Evolutionary conservation across 225 moss, liverwort and hornwort genomes (phyloP).

Genomic region (Neckera pumila): DNA sequence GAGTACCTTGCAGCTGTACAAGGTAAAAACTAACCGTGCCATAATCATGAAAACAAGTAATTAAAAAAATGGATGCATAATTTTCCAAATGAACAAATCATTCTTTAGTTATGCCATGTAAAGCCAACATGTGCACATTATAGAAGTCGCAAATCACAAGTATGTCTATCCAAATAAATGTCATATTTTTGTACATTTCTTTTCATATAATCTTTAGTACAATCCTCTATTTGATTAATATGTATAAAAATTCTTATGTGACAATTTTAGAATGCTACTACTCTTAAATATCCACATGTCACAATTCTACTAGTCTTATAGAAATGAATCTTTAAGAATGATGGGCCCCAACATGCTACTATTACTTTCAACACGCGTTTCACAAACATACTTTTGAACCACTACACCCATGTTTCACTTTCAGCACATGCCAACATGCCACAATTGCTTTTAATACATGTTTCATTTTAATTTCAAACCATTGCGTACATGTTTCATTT

Average conservation of each 20-base stretch:
- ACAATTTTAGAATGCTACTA: neutral
- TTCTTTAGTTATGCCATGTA: too few species aligned
- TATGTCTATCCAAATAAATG: too few species aligned
- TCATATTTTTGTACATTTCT: too few species aligned
- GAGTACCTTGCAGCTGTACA: fast-evolving
- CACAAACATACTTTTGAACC: neutral
- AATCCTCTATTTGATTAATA: neutral
- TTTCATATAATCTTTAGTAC: too few species aligned
- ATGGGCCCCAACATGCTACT: neutral
- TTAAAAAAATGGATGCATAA: neutral
- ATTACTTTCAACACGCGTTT: neutral
- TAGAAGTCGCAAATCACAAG: too few species aligned
- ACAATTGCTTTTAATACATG: neutral
- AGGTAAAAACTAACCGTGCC: neutral
- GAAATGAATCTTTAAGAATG: neutral
- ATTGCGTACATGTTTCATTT: neutral
- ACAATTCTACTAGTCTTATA: neutral
- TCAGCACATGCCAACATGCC: neutral
- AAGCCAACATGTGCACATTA: too few species aligned
- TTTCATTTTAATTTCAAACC: neutral
- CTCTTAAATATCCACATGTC: neutral
- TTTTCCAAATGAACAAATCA: neutral
- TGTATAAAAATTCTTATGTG: neutral
- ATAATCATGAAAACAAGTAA: fast-evolving
- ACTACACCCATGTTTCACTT: neutral